A percentile compares a stretch with the other conserved stretches of the same genome.
These are phyloP conservation scores for Spongospora subterranea DNA, from an alignment of 208 protist genomes.

Conservation along the genomic window DNA sequence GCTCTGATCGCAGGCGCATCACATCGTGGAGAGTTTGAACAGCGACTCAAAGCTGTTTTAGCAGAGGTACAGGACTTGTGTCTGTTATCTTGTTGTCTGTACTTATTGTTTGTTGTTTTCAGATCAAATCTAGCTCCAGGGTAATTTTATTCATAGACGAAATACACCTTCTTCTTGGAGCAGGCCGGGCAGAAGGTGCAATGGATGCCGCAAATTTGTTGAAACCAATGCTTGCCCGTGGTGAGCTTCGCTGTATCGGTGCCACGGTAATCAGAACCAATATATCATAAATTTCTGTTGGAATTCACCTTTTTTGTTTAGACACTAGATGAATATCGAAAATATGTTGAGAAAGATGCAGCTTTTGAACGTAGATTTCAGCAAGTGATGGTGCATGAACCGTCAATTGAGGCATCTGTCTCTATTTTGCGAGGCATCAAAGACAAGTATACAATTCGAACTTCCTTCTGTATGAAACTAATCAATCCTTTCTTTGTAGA, in stretches of 20 bases:
- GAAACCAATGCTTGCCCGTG: slow-evolving; percentile 92
- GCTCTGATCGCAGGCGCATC: slow-evolving; percentile 97
- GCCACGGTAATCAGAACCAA: slow-evolving; percentile 68
- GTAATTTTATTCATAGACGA: slow-evolving; percentile 99
- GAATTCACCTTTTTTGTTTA: not conserved
- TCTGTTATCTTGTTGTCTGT: not conserved
- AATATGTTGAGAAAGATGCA: slow-evolving; percentile 78
- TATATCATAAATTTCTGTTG: not conserved
- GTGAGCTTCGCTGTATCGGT: slow-evolving; percentile 78
- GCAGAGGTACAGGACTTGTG: slow-evolving; percentile 86
- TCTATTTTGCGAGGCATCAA: slow-evolving; percentile 92
- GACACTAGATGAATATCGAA: slow-evolving; percentile 78
- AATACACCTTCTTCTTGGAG: slow-evolving; percentile 97
- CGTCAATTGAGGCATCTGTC: slow-evolving; percentile 93
- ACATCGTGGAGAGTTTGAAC: slow-evolving; percentile 99
- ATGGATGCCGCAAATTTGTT: slow-evolving; percentile 98
- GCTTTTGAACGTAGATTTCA: slow-evolving; percentile 93
- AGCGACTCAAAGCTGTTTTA: slow-evolving; percentile 97
- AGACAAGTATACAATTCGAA: slow-evolving; percentile 67
- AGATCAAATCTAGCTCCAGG: slow-evolving; percentile 46
- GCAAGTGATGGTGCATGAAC: slow-evolving; percentile 92
- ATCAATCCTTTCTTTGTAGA: not conserved
- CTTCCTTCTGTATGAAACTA: not conserved
- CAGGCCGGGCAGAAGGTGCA: slow-evolving; percentile 86
- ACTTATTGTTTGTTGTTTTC: not conserved